These are phyloP conservation scores for Nyctanthes arbortristis DNA, from an alignment of 257 asterid genomes.

Conservation along the genomic window DNA sequence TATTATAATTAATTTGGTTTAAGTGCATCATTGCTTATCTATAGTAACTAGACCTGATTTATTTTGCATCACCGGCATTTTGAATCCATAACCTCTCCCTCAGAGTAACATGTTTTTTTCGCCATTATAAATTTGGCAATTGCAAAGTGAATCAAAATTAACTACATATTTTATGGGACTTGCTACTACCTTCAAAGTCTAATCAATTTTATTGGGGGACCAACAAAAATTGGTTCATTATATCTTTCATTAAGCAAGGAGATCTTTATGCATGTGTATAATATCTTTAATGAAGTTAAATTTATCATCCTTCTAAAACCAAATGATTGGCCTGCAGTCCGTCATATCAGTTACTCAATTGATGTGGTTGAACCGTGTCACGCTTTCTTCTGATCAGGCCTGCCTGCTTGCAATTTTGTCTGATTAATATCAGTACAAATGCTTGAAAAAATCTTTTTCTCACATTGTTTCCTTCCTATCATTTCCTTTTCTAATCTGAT, in stretches of 20 bases:
- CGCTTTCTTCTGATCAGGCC: neutral
- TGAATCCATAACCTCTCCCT: too few species aligned
- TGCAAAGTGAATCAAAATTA: too few species aligned
- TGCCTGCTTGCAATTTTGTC: neutral
- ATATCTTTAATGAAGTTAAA: neutral
- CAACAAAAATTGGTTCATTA: too few species aligned
- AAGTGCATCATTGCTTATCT: neutral
- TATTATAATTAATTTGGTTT: slow-evolving; percentile 8
- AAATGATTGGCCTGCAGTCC: neutral
- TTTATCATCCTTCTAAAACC: slow-evolving; percentile 10
- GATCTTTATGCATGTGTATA: too few species aligned
- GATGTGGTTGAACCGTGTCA: slow-evolving; percentile 1
- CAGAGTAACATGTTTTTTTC: too few species aligned
- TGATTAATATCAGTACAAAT: neutral
- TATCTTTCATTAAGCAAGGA: too few species aligned
- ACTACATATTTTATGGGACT: too few species aligned
- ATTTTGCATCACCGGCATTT: too few species aligned
- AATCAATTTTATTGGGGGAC: too few species aligned
- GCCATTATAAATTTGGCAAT: too few species aligned
- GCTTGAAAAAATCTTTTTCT: neutral
- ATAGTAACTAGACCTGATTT: too few species aligned
- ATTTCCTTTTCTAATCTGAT: slow-evolving; percentile 18
- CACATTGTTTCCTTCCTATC: slow-evolving; percentile 6
- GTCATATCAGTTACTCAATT: neutral
- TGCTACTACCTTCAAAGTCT: too few species aligned